phyloP scores from a whole-genome alignment of 257 asterid genomes.

The Thymus mandschuricus region DNA sequence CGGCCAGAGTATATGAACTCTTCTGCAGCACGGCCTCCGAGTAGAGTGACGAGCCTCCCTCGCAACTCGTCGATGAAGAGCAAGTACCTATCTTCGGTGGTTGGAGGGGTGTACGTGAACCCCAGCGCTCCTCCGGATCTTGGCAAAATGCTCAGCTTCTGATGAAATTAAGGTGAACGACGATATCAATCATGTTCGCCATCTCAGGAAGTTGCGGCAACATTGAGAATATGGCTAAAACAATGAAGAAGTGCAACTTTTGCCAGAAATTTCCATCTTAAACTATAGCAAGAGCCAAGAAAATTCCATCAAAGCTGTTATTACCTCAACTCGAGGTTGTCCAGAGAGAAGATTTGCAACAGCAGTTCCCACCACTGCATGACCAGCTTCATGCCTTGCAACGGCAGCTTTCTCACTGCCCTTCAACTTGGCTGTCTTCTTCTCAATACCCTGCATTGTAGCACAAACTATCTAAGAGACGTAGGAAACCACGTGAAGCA shows the following conservation, averaged over 20 bases:
- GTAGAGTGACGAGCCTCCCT: constrained; percentile 96
- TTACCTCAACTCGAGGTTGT: constrained; percentile 98
- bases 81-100: constrained; percentile 90
- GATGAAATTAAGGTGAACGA: constrained; percentile 32
- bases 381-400: constrained; percentile 99
- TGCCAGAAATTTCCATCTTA: constrained; percentile 1
- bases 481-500: constrained; percentile 19
- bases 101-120: constrained; percentile 92
- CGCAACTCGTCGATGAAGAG: constrained; percentile 96
- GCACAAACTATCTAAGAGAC: constrained; percentile 24
- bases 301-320: constrained; percentile 14
- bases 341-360: constrained; percentile 96
- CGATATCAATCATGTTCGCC: constrained; percentile 21
- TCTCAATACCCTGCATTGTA: constrained; percentile 86
- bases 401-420: constrained; percentile 98
- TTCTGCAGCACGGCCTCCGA: constrained; percentile 99
- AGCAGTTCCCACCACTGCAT: constrained; percentile 98
- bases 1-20: constrained; percentile 93
- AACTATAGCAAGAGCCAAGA: constrained; percentile 11
- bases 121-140: constrained; percentile 99
- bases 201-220: neutral
- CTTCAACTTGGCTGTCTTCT: constrained; percentile 89
- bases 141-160: constrained; percentile 99
- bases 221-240: neutral
- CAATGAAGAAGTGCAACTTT: neutral